Conservation (phyloP, 768 basidiomycete genomes). For the Suillus brevipes region DNA sequence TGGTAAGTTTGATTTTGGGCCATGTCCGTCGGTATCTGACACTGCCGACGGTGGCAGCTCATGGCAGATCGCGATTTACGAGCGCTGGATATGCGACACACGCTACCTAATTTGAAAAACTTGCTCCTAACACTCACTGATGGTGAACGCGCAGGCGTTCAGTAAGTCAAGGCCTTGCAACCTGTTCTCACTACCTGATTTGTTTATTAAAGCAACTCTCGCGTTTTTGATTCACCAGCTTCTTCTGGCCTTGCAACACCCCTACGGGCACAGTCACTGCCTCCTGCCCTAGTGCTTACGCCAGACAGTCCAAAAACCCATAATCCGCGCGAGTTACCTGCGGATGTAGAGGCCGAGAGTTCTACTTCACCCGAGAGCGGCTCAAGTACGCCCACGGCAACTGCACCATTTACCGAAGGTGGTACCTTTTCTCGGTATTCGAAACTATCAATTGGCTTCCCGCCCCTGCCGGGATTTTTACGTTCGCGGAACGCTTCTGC, state of each 20-base stretch:
- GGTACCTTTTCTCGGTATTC: constrained; percentile 39
- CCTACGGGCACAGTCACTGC: constrained; percentile 21
- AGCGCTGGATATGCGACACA: constrained; percentile 92
- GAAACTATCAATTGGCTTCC: constrained; percentile 49
- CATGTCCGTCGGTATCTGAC: constrained; percentile 10
- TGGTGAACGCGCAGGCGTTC: constrained; percentile 51
- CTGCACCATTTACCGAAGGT: constrained; percentile 33
- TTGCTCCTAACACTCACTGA: constrained; percentile 82
- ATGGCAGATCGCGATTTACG: constrained; percentile 90
- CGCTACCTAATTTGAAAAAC: constrained; percentile 95
- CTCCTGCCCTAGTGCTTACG: constrained; percentile 10
- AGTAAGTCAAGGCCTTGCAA: constrained; percentile 38
- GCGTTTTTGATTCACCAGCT: constrained; percentile 22
- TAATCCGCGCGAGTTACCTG: constrained; percentile 26
- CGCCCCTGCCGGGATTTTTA: constrained; percentile 63
- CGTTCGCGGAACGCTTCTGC: constrained; percentile 60
- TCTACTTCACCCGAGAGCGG: constrained; percentile 54
- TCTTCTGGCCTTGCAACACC: constrained; percentile 27
- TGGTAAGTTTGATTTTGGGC: constrained; percentile 47
- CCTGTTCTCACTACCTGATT: constrained; percentile 6
- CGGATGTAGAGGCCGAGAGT: constrained; percentile 23
- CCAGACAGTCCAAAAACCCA: constrained; percentile 28
- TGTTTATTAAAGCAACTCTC: constrained; percentile 21
- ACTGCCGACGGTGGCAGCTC: constrained; percentile 48
- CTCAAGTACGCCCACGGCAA: constrained; percentile 53